Conservation (phyloP, 441 rosid species). For the Gossypium aridum region DNA sequence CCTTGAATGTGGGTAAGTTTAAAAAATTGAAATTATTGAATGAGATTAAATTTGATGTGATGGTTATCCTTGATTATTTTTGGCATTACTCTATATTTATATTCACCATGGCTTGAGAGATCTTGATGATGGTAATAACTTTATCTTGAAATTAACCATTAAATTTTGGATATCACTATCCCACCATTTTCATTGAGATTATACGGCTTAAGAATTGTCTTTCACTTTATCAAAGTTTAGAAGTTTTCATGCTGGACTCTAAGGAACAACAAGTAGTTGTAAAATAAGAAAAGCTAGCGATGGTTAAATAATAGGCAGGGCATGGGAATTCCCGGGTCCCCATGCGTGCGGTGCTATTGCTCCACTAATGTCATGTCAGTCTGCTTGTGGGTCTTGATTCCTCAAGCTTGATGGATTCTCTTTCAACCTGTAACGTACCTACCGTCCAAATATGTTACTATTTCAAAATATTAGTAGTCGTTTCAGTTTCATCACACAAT, state of each 20-base stretch:
- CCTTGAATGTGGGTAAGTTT: no score
- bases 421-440: background rate
- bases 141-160: background rate
- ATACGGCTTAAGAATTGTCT: background rate
- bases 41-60: no score
- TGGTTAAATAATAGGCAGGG: background rate
- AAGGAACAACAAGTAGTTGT: background rate
- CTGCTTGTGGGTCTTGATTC: background rate
- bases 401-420: constrained; percentile 8
- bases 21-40: no score
- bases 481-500: background rate
- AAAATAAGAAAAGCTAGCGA: background rate
- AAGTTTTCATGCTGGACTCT: background rate
- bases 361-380: constrained; percentile 8
- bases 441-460: background rate
- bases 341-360: background rate
- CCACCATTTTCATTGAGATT: background rate
- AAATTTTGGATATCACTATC: background rate
- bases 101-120: no score
- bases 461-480: background rate
- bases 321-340: constrained; percentile 2
- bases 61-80: no score
- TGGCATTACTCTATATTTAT: no score
- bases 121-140: no score
- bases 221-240: background rate